Conservation (phyloP, 495 filamentous ascomycete species). For the Tetracladium setigerum region DNA sequence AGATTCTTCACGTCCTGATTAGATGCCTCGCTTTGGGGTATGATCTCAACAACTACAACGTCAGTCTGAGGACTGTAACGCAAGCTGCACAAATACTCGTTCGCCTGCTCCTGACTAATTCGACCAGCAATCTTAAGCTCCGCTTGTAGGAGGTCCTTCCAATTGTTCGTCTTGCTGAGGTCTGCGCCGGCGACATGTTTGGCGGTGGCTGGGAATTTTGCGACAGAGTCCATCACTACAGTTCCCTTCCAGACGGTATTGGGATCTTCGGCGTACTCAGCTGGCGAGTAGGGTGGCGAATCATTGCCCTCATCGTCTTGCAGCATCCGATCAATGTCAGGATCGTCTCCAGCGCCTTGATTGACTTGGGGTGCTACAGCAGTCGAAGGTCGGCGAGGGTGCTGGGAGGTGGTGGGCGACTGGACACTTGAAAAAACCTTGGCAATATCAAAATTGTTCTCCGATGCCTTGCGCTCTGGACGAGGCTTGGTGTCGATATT, state of each 20-base stretch:
- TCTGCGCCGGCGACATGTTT: slow-evolving; percentile 79
- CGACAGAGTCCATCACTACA: slow-evolving; percentile 67
- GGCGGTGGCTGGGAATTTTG: slow-evolving; percentile 66
- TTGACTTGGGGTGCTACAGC: slow-evolving; percentile 28
- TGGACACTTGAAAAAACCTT: slow-evolving; percentile 62
- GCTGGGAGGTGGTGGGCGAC: slow-evolving; percentile 40
- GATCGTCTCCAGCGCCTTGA: slow-evolving; percentile 54
- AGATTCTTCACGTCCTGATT: slow-evolving; percentile 57
- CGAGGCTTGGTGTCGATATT: slow-evolving; percentile 41
- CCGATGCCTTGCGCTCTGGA: slow-evolving; percentile 23
- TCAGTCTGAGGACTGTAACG: slow-evolving; percentile 67
- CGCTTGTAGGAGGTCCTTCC: slow-evolving; percentile 62
- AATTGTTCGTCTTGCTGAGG: slow-evolving; percentile 50
- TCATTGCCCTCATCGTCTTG: slow-evolving; percentile 77
- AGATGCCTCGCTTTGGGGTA: slow-evolving; percentile 40
- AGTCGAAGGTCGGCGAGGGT: slow-evolving; percentile 38
- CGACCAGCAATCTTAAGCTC: slow-evolving; percentile 72
- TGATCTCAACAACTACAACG: slow-evolving; percentile 60
- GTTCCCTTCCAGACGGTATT: slow-evolving; percentile 71
- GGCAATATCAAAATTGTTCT: slow-evolving; percentile 57
- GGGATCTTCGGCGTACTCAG: slow-evolving; percentile 58
- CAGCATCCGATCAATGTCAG: slow-evolving; percentile 85
- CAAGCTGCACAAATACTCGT: slow-evolving; percentile 80
- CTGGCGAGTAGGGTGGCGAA: slow-evolving; percentile 80
- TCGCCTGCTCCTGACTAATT: slow-evolving; percentile 70